Evolutionary conservation across 768 basidiomycete species (phyloP), one percentile per base, ranked within the genome.

Genomic region (Lactarius indigo): DNA sequence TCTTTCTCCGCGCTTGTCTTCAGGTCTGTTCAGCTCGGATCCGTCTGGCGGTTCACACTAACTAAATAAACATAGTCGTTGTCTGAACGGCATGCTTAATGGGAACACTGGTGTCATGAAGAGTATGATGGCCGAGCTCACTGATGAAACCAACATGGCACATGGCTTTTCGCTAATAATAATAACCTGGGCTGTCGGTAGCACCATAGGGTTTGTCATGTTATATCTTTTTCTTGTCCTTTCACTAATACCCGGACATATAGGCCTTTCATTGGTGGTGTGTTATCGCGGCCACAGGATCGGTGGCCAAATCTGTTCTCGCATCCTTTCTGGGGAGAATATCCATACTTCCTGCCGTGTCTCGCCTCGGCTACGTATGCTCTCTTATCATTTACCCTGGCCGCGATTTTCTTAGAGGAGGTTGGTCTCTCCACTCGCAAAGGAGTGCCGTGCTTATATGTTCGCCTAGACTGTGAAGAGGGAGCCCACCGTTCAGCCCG

Each of bases 101-200:
- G 47, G 47, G 23, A 50, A 50, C 23, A 5, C 10, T 50, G 47
- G 47, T n/a, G 23, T 50, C 23, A 50, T 50, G 47, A 50, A 26
- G n/a, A 50, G 47, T 50, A 50, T 85, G 70, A 81, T 90, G 77
- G 87, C 82, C 0, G 87, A 89, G 64, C 73, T 89, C 41, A 87
- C 87, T 0, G 87, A 89, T 71, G 75, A 81, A 1, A 82, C 84
- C 0, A 89, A 89, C 71, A 79, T 81, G 60, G 79, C 82, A 20
- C 74, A 76, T 47, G 82, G 74, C 0, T 76, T 78, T 33, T 71
- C 76, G 7, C 64, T 76, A 20, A 57, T 81, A 31, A 75, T 77
- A 5, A 66, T 79, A 0, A 71, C 75, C 5, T 69, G 65, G 55
- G 66, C 47, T 37, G 23, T 62, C 33, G 65, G 65, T 7, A 13